A percentile compares a stretch with the other conserved stretches of the same genome.
phyloP scores from a whole-genome alignment of 1,284 basidiomycete species.

The Sutorius eximius region DNA sequence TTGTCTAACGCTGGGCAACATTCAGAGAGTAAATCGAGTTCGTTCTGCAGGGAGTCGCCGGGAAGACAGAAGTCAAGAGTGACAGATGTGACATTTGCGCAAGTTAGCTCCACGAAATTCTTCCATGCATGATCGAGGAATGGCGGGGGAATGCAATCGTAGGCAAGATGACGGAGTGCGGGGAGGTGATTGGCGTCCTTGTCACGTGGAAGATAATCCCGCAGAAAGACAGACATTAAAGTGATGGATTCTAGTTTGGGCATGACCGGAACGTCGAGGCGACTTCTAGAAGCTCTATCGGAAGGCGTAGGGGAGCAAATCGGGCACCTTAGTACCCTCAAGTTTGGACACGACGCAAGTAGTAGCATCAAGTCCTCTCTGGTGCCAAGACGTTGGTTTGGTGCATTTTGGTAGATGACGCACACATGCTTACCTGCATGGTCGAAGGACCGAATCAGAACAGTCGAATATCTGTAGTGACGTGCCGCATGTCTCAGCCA shows the following conservation, averaged over 20 bases:
- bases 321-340: constrained; percentile 31
- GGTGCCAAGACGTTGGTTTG: constrained; percentile 4
- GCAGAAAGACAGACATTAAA: constrained; percentile 31
- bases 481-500: constrained; percentile 29
- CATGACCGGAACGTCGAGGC: constrained; percentile 31
- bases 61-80: constrained; percentile 30
- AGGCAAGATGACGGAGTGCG: constrained; percentile 32
- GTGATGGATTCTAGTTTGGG: constrained; percentile 29
- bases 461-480: constrained; percentile 33
- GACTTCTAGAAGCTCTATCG: constrained; percentile 17
- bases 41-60: constrained; percentile 26
- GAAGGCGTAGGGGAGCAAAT: constrained; percentile 31
- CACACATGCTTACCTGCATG: constrained; percentile 29
- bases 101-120: constrained; percentile 26
- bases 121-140: constrained; percentile 32
- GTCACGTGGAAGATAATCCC: constrained; percentile 33
- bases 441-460: constrained; percentile 33
- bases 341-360: constrained; percentile 26
- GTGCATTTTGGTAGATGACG: neutral
- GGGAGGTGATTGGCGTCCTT: constrained; percentile 30
- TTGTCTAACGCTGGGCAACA: constrained; percentile 26
- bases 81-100: constrained; percentile 30
- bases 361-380: constrained; percentile 34
- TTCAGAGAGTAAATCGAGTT: constrained; percentile 29
- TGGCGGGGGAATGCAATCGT: constrained; percentile 35